Base-by-base conservation (phyloP, 169 alveolate genomes). In the Eimeria zaria region DNA sequence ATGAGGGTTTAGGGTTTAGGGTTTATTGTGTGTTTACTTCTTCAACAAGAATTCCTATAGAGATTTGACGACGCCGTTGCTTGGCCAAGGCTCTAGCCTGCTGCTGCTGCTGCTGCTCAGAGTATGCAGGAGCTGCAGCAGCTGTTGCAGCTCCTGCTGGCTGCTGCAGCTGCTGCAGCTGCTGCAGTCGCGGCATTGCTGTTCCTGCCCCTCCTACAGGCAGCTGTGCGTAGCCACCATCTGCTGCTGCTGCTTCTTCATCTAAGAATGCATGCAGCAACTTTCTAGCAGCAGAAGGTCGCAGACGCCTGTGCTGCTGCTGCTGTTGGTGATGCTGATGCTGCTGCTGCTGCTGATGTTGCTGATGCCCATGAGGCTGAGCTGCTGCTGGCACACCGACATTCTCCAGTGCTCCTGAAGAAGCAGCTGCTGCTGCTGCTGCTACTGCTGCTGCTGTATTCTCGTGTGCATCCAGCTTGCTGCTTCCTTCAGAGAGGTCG, bases 231-330 rank as follows among this genome's bases (percentile, higher is more conserved):
- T 14, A n/a, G 60, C 94, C 94, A 11, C 11, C 39, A n/a, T 60
- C 92, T 60, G 80, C 92, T 39, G 95, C 92, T 60, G 80, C 92
- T 39, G 95, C 95, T 67, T 62, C 95, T n/a, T 88, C 95, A 20
- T 33, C 95, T 67, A 67, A 44, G 36, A 46, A 62, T 12, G 95
- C 95, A 41, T 88, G 85, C 95, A 84, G 60, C 74, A 84, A 39
- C 92, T 84, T 84, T 0, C 85, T 46, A 22, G 84, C 95, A 27
- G 64, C 84, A 64, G 81, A 62, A 27, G 81, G 85, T 12, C 84
- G 95, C 81, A 88, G 44, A 30, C 84, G 81, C 67, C 84, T 36
- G 0, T 88, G 95, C 69, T 64, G 81, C 67, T 27, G 81, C 69
- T 27, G 67, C 85, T 60, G 81, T 5, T 33, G 53, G 7, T 67